Percentiles rank a stretch among this genome's conserved stretches.
Evolutionary conservation across 768 basidiomycete genomes (phyloP).

Genomic region (Tulasnella sp.): DNA sequence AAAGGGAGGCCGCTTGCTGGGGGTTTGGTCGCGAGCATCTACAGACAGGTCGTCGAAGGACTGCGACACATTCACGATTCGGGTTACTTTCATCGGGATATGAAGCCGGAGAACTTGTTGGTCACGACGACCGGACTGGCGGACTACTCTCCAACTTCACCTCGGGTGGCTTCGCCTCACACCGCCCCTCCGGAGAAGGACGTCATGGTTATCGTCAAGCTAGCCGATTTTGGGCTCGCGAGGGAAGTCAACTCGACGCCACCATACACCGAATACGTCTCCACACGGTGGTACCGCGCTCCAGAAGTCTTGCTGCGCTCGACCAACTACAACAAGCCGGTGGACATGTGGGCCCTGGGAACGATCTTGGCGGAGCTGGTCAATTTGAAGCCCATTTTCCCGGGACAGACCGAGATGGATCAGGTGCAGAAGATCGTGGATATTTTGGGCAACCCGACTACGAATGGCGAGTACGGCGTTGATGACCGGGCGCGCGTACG

Average conservation of each 20-base stretch:
- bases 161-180: conserved; percentile 43
- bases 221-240: conserved; percentile 97
- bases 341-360: conserved; percentile 99
- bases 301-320: conserved; percentile 92
- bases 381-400: conserved; percentile 92
- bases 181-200: conserved; percentile 73
- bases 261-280: conserved; percentile 98
- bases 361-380: conserved; percentile 97
- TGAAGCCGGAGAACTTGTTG: conserved; percentile 99
- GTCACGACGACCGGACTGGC: conserved; percentile 95
- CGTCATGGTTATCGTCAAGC: conserved; percentile 92
- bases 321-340: conserved; percentile 89
- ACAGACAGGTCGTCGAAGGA: conserved; percentile 83
- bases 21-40: conserved; percentile 91
- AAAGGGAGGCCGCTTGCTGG: conserved; percentile 94
- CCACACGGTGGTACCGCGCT: conserved; percentile 99
- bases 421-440: conserved; percentile 88
- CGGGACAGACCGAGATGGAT: conserved; percentile 86
- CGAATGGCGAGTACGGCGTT: conserved; percentile 55
- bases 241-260: conserved; percentile 79
- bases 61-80: conserved; percentile 85
- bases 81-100: conserved; percentile 98
- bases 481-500: conserved; percentile 59
- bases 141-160: conserved; percentile 80
- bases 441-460: conserved; percentile 77